Conservation (phyloP, 2,329 filamentous ascomycete species). For the Drechslerella stenobrocha region DNA sequence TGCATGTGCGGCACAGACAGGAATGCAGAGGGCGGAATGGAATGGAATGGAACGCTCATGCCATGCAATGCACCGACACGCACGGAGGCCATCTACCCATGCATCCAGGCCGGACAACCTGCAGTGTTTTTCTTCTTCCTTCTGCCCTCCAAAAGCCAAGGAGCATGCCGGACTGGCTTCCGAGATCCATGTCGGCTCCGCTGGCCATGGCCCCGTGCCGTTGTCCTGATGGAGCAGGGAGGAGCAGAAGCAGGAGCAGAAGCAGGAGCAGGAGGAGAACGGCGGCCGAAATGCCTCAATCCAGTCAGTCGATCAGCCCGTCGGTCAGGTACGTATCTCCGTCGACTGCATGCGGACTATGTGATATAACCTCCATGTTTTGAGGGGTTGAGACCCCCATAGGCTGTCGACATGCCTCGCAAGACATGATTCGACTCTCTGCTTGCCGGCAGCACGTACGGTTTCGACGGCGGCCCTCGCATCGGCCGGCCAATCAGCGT, state of each 20-base stretch:
- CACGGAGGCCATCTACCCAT: slow-evolving; percentile 3
- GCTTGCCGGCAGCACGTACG: too few species aligned
- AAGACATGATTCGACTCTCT: too few species aligned
- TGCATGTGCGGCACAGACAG: slow-evolving; percentile 4
- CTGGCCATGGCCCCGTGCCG: slow-evolving; percentile 5
- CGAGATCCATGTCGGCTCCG: slow-evolving; percentile 2
- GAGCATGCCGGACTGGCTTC: too few species aligned
- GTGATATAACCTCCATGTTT: slow-evolving; percentile 2
- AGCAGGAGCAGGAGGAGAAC: background rate
- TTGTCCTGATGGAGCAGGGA: slow-evolving; percentile 1
- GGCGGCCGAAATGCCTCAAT: background rate
- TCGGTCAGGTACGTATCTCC: too few species aligned
- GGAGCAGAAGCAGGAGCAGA: background rate
- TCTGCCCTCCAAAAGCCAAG: too few species aligned
- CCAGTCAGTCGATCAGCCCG: too few species aligned
- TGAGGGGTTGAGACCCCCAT: background rate
- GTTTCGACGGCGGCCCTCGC: too few species aligned
- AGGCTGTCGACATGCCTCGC: background rate
- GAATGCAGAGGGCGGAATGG: slow-evolving; percentile 5
- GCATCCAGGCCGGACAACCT: too few species aligned
- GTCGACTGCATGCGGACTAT: background rate
- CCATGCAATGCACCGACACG: slow-evolving; percentile 6
- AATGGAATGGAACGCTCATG: background rate
- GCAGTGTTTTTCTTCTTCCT: too few species aligned
- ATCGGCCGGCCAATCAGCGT: slow-evolving; percentile 2